Conservation (phyloP, 2,329 filamentous ascomycete genomes). For the Microascus cirrosus region DNA sequence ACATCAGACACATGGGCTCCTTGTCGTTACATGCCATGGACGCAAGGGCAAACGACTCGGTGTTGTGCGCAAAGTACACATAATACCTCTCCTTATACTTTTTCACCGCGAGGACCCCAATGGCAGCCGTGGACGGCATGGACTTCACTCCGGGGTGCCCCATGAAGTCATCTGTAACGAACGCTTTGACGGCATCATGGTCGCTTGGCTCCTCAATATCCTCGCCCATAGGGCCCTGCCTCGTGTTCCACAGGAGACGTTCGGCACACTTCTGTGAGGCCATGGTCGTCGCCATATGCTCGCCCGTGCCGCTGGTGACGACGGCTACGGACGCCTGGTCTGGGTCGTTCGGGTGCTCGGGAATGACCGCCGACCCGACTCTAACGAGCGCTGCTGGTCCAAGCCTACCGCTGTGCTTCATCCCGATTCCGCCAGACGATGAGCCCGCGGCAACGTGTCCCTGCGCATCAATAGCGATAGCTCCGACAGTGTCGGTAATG, state of each 20-base stretch:
- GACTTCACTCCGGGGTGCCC: conserved; percentile 73
- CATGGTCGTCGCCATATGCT: conserved; percentile 95
- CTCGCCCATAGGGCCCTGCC: conserved; percentile 45
- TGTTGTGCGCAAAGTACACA: conserved; percentile 94
- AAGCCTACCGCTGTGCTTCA: conserved; percentile 89
- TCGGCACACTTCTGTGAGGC: conserved; percentile 81
- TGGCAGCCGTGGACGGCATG: conserved; percentile 74
- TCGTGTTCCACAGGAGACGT: conserved; percentile 63
- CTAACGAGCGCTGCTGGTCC: conserved; percentile 90
- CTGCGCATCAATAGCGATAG: conserved; percentile 77
- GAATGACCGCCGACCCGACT: conserved; percentile 83
- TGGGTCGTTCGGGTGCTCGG: conserved; percentile 57
- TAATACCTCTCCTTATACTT: conserved; percentile 66
- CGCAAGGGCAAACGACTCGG: conserved; percentile 75
- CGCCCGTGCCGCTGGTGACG: conserved; percentile 88
- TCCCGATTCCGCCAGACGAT: conserved; percentile 93
- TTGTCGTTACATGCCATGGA: conserved; percentile 76
- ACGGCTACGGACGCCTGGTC: conserved; percentile 63
- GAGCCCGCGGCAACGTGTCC: conserved; percentile 90
- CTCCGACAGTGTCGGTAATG: conserved; percentile 89
- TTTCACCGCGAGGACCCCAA: conserved; percentile 86
- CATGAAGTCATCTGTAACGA: conserved; percentile 88
- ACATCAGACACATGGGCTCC: conserved; percentile 71
- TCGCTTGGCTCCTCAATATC: conserved; percentile 65
- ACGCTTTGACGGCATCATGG: conserved; percentile 58